phyloP scores from a whole-genome alignment of 345 rosid species.

The Geranium rotundifolium region DNA sequence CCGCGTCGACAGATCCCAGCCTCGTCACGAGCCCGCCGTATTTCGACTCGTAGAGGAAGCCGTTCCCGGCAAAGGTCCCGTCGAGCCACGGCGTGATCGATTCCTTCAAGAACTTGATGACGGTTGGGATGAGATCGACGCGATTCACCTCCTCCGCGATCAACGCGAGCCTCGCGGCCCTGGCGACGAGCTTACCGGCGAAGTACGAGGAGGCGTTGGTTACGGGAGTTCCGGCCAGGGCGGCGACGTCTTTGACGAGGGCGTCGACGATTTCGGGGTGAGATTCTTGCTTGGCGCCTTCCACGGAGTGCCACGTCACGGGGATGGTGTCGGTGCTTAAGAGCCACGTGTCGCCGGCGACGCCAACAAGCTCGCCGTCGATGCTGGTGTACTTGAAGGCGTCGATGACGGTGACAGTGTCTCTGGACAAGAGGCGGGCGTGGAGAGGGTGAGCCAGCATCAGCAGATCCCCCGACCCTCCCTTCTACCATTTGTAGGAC shows the following conservation, averaged over 20 bases:
- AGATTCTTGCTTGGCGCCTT: slow-evolving; percentile 43
- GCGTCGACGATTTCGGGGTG: slow-evolving; percentile 50
- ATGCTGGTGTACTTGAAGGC: slow-evolving; percentile 52
- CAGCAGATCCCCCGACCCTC: slow-evolving; percentile 84
- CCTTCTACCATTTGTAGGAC: slow-evolving; percentile 76
- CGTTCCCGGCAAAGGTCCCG: slow-evolving; percentile 61
- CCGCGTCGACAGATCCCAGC: slow-evolving; percentile 50
- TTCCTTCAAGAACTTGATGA: slow-evolving; percentile 57
- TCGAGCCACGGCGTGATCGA: slow-evolving; percentile 81
- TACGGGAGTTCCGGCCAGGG: slow-evolving; percentile 34
- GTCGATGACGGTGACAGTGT: slow-evolving; percentile 40
- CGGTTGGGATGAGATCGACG: slow-evolving; percentile 52
- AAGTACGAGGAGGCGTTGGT: slow-evolving; percentile 57
- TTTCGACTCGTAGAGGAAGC: slow-evolving; percentile 61
- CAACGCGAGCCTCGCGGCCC: slow-evolving; percentile 83
- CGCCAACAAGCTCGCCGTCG: slow-evolving; percentile 83
- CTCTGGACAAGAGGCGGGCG: slow-evolving; percentile 35
- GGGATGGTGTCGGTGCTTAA: slow-evolving; percentile 49
- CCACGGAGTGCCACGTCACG: slow-evolving; percentile 79
- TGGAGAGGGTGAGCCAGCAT: slow-evolving; percentile 93
- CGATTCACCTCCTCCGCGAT: slow-evolving; percentile 71
- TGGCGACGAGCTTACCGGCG: slow-evolving; percentile 68
- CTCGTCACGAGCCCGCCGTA: slow-evolving; percentile 86
- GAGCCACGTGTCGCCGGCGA: slow-evolving; percentile 77
- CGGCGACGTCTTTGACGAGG: slow-evolving; percentile 54